Conservation (phyloP, 129 eudicot species). For the sunflower (Helianthus annuus) region DNA sequence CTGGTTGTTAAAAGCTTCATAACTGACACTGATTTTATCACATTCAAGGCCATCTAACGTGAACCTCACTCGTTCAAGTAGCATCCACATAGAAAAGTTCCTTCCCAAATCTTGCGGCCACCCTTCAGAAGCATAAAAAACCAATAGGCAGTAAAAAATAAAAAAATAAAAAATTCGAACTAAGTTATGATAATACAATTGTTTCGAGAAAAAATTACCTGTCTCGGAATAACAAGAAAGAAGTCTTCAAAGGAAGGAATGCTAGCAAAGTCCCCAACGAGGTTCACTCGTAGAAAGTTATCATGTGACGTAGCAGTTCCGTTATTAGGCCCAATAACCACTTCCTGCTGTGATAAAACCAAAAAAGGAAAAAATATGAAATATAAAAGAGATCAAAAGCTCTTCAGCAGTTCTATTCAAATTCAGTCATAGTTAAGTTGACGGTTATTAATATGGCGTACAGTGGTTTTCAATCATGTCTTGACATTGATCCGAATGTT, state of each 20-base stretch:
- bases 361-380: neutral
- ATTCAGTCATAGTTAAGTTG: constrained; percentile 9
- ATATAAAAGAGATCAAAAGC: neutral
- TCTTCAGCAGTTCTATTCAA: constrained; percentile 9
- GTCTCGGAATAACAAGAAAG: constrained; percentile 89
- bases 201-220: constrained; percentile 44
- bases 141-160: neutral
- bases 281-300: constrained; percentile 72
- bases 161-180: neutral
- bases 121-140: constrained; percentile 54
- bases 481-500: constrained; percentile 64
- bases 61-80: too few relatives aligned
- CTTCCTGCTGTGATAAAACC: constrained; percentile 54
- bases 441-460: constrained; percentile 38
- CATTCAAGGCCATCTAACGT: too few relatives aligned
- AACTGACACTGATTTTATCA: too few relatives aligned
- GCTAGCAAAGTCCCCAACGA: constrained; percentile 71
- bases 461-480: constrained; percentile 56
- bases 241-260: constrained; percentile 80
- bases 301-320: constrained; percentile 73
- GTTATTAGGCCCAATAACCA: constrained; percentile 73
- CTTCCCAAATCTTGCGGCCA: constrained; percentile 25
- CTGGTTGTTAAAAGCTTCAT: too few relatives aligned
- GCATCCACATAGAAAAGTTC: too few relatives aligned
- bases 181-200: neutral